Conservation (phyloP, 1,284 basidiomycete genomes). For the Fomes fomentarius region DNA sequence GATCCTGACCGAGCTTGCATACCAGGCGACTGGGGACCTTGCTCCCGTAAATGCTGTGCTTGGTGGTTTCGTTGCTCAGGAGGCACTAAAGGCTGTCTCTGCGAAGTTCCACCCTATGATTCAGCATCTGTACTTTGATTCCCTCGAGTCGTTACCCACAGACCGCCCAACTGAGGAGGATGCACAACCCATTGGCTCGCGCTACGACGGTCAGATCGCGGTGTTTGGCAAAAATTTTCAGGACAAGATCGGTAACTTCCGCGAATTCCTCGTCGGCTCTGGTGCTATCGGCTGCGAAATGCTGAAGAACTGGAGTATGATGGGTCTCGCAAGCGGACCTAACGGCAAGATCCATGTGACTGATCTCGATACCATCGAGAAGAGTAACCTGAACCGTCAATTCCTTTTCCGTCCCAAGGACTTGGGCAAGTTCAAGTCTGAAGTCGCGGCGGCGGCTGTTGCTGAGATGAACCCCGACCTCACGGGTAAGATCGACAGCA, state of each 20-base stretch:
- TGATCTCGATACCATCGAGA: slow-evolving; percentile 99
- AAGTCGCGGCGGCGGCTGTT: slow-evolving; percentile 92
- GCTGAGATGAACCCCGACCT: slow-evolving; percentile 97
- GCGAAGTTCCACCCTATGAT: slow-evolving; percentile 99
- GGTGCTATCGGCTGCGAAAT: slow-evolving; percentile 99
- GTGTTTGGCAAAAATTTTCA: slow-evolving; percentile 96
- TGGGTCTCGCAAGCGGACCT: slow-evolving; percentile 88
- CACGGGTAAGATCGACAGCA: slow-evolving; percentile 84
- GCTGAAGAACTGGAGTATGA: slow-evolving; percentile 99
- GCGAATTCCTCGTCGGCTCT: slow-evolving; percentile 97
- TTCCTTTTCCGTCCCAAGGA: slow-evolving; percentile 99
- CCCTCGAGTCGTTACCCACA: slow-evolving; percentile 90
- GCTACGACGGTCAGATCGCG: slow-evolving; percentile 96
- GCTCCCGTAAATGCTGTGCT: slow-evolving; percentile 93
- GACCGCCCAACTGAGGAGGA: slow-evolving; percentile 83
- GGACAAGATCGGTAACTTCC: slow-evolving; percentile 87
- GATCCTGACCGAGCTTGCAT: slow-evolving; percentile 84
- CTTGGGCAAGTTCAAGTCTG: slow-evolving; percentile 97
- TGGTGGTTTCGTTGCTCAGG: slow-evolving; percentile 98
- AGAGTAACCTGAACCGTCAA: slow-evolving; percentile 98
- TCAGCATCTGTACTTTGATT: slow-evolving; percentile 97
- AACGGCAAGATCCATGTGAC: slow-evolving; percentile 92
- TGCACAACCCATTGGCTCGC: slow-evolving; percentile 79
- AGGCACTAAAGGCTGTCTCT: slow-evolving; percentile 96
- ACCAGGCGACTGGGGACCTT: slow-evolving; percentile 92